Base-by-base conservation (phyloP, 305 asterid genomes). In the Rubia occidens region DNA sequence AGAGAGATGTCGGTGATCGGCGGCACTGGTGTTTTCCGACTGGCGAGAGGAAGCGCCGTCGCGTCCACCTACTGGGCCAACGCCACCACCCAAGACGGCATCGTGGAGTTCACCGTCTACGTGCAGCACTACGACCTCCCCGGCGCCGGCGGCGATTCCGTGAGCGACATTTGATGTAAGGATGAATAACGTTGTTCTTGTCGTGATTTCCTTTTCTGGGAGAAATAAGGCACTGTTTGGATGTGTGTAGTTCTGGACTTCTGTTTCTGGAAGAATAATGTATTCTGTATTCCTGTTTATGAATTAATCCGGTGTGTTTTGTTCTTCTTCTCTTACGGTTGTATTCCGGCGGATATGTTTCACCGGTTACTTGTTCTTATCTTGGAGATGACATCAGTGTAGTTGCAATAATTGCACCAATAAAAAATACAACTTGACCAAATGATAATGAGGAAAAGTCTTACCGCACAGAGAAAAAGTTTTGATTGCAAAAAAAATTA, bases 1-100 rank as follows among this genome's bases (percentile, higher is more conserved):
- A 68, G 84, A 1, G 84, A 80, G 51, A 17, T 80, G 76, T 76
- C 83, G 0, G 67, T 80, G 5, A 56, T 76, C 14, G 81, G 81
- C 20, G 81, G 83, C 1, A 51, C 77, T 5, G 83, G 83, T 3
- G 68, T 77, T 77, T 80, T 76, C 73, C 65, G 81, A 59, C 64
- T 79, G 58, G 83, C 83, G 0, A 51, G 74, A 1, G 83, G 83
- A 14, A 45, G 64, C 65, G 78, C 83, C 56, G 71, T 76, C 0
- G 83, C 78, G 0, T 67, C 77, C 29, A 79, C 83, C 1, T 29
- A 60, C 62, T 37, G 15, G 29, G 37, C 69, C 21, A 72, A 77
- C 24, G 13, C 53, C 2, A 76, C 71, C 29, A 20, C 74, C 4
- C 62, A 56, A 21, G 66, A 76, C 70, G 80, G 77, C 35, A 37